phyloP scores from a whole-genome alignment of 2,329 filamentous ascomycete genomes.

The Leptographium wingfieldii region DNA sequence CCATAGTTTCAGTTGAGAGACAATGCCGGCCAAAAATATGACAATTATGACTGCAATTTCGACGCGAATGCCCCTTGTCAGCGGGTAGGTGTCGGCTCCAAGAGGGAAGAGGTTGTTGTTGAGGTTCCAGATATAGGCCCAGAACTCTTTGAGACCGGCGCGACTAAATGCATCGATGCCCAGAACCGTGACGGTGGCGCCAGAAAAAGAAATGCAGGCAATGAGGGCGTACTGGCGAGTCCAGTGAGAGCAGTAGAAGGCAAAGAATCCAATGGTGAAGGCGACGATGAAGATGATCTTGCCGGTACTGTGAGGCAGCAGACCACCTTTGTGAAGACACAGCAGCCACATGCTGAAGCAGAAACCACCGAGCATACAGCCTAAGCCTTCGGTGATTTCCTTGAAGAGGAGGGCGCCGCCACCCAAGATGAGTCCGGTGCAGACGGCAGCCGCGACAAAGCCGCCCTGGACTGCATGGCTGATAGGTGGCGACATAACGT shows the following conservation, averaged over 20 bases:
- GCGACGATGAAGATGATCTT: conserved; percentile 65
- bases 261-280: conserved; percentile 56
- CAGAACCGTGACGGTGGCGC: conserved; percentile 65
- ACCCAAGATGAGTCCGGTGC: conserved; percentile 64
- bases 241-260: conserved; percentile 64
- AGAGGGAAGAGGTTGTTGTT: conserved; percentile 73
- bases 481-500: conserved; percentile 74
- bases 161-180: conserved; percentile 85
- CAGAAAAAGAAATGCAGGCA: conserved; percentile 62
- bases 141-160: conserved; percentile 92
- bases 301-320: conserved; percentile 48
- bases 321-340: conserved; percentile 60
- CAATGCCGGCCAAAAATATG: conserved; percentile 58
- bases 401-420: conserved; percentile 64
- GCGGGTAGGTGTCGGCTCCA: conserved; percentile 63
- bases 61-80: conserved; percentile 76
- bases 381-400: conserved; percentile 70
- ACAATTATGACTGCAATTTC: conserved; percentile 71
- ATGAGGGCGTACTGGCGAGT: conserved; percentile 73
- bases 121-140: conserved; percentile 80
- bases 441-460: conserved; percentile 66
- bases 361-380: conserved; percentile 77
- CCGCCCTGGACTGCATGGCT: conserved; percentile 67
- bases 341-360: conserved; percentile 85
- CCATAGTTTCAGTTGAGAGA: conserved; percentile 82